Base-by-base conservation (phyloP, 352 stramenopile species). In the Phytophthora ohioensis region DNA sequence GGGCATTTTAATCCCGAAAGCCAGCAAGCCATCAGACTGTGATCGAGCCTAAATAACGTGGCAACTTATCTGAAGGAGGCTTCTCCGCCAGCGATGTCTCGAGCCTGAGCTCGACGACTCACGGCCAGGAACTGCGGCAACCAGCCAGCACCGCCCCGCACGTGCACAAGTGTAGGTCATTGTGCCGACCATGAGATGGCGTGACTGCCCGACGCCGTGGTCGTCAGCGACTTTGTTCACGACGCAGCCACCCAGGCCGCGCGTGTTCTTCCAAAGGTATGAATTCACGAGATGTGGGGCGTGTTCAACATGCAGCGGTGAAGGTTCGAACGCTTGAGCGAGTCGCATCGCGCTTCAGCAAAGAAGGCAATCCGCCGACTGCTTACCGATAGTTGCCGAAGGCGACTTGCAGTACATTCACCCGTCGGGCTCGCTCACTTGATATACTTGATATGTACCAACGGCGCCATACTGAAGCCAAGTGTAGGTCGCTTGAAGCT, bases 231-330 rank as follows among this genome's bases (percentile, higher is more conserved):
- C 41, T 45, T 41, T 61, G 49, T 51, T 59, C 27, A 48, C 51
- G 41, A 42, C 15, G 32, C 41, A 38, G 52, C 32, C 32, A 68
- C 41, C 62, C 7, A 41, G 17, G 4, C 32, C 15, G 36, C 31
- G 35, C 34, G 63, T 59, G 64, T 59, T 66, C 45, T 59, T 58
- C 47, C 46, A 56, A 27, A 27, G 34, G 62, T 69, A 49, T 63
- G 51, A 62, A 68, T 62, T 68, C 51, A 56, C 32, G 42, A 32
- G 51, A 62, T 53, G 45, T 15, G 17, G 21, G 9, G 12, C 59
- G 32, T 56, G 51, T 62, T 68, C 41, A 68, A 55, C 53, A 57
- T 58, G 30, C 9, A 60, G 13, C 31, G 27, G 43, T 9, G n/a
- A 63, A n/a, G 15, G 27, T 32, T 21, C 41, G 42, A 31, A 21